A percentile compares a stretch with the other conserved stretches of the same genome.
phyloP scores from a whole-genome alignment of 2,329 filamentous ascomycete species.

The Cordyceps fumosorosea region DNA sequence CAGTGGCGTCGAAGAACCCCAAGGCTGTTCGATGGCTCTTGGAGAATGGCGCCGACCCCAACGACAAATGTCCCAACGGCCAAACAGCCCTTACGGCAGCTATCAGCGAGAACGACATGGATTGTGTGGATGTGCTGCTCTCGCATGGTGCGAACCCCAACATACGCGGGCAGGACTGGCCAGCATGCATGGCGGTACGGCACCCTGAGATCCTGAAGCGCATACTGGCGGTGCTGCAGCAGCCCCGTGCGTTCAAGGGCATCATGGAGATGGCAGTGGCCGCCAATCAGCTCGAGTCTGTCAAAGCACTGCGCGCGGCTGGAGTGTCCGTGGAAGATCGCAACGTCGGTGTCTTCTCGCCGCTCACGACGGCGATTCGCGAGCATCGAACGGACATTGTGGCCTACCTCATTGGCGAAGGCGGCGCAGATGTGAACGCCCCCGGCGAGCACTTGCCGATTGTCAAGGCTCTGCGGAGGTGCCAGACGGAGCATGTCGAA shows the following conservation, averaged over 20 bases:
- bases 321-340: slow-evolving; percentile 65
- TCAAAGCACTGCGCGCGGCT: slow-evolving; percentile 57
- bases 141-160: slow-evolving; percentile 54
- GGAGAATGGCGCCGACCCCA: slow-evolving; percentile 52
- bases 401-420: slow-evolving; percentile 53
- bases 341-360: slow-evolving; percentile 66
- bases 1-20: slow-evolving; percentile 54
- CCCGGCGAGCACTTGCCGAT: slow-evolving; percentile 66
- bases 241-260: slow-evolving; percentile 57
- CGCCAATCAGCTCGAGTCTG: slow-evolving; percentile 58
- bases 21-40: slow-evolving; percentile 56
- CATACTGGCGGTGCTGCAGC: slow-evolving; percentile 49
- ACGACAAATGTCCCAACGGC: slow-evolving; percentile 51
- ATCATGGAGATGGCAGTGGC: slow-evolving; percentile 62
- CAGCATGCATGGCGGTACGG: slow-evolving; percentile 60
- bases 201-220: slow-evolving; percentile 53
- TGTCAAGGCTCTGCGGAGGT: slow-evolving; percentile 60
- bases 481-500: slow-evolving; percentile 48
- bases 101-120: slow-evolving; percentile 52
- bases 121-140: slow-evolving; percentile 54
- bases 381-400: slow-evolving; percentile 57
- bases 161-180: slow-evolving; percentile 62
- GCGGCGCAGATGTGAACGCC: slow-evolving; percentile 56
- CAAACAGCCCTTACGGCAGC: slow-evolving; percentile 60
- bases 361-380: slow-evolving; percentile 60